Evolutionary conservation across 1,139 yeast species (phyloP).

Genomic region (Hemisphaericaspora subhashii): DNA sequence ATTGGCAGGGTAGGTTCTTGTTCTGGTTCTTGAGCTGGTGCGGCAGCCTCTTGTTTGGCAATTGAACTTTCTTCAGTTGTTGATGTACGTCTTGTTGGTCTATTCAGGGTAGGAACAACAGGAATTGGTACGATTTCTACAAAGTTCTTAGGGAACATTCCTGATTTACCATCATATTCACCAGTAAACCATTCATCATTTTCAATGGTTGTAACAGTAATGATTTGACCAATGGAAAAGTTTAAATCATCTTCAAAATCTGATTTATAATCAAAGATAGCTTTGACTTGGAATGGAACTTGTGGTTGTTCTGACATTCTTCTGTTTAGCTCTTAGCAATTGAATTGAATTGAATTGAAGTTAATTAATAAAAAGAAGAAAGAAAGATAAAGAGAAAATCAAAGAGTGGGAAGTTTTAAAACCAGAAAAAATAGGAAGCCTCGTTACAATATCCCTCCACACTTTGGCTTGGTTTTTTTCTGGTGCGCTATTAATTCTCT

Average conservation of each 20-base stretch:
- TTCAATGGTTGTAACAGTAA: slow-evolving; percentile 73
- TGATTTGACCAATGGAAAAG: slow-evolving; percentile 64
- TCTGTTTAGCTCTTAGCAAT: too few relatives aligned
- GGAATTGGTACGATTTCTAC: slow-evolving; percentile 46
- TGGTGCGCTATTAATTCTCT: too few relatives aligned
- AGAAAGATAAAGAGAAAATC: too few relatives aligned
- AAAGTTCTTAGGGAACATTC: slow-evolving; percentile 88
- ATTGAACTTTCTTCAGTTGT: neutral
- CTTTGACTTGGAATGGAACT: slow-evolving; percentile 67
- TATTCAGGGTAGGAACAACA: slow-evolving; percentile 13
- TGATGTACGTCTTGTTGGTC: slow-evolving; percentile 12
- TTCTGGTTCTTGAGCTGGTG: neutral
- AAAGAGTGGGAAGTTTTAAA: too few relatives aligned
- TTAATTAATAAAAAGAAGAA: too few relatives aligned
- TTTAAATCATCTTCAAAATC: slow-evolving; percentile 83
- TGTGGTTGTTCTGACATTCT: slow-evolving; percentile 10
- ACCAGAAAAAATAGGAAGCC: too few relatives aligned
- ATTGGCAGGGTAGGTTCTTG: neutral
- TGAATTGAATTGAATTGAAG: too few relatives aligned
- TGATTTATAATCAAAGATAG: slow-evolving; percentile 71
- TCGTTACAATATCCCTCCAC: too few relatives aligned
- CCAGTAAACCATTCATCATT: slow-evolving; percentile 81
- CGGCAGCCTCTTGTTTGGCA: neutral
- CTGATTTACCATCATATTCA: slow-evolving; percentile 53
- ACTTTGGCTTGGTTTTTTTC: too few relatives aligned